Evolutionary conservation across 352 stramenopile genomes (phyloP).

Genomic region (Pythium rhizo-oryzae): DNA sequence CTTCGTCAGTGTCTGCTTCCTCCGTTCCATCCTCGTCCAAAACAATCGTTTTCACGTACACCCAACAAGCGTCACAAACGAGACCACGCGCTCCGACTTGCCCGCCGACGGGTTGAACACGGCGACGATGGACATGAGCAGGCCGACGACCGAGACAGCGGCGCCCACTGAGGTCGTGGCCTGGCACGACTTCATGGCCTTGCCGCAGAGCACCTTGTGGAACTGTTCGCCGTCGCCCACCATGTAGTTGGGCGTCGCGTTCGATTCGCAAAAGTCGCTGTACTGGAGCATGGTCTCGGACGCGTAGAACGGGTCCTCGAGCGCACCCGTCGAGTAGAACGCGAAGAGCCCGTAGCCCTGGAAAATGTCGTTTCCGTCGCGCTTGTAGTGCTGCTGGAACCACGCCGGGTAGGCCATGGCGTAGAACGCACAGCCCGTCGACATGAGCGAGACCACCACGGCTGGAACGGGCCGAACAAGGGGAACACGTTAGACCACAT

Average conservation of each 20-base stretch:
- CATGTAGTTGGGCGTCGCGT: conserved; percentile 80
- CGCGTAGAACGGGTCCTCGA: conserved; percentile 81
- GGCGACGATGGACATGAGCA: conserved; percentile 68
- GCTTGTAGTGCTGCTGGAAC: conserved; percentile 87
- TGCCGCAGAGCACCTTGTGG: conserved; percentile 68
- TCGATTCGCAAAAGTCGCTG: conserved; percentile 61
- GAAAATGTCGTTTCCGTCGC: conserved; percentile 70
- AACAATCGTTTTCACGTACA: conserved; percentile 47
- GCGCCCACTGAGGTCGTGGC: conserved; percentile 65
- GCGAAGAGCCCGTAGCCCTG: conserved; percentile 82
- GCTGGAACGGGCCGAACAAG: conserved; percentile 36
- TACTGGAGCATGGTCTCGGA: conserved; percentile 81
- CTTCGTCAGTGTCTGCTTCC: too few species aligned
- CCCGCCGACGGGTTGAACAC: conserved; percentile 79
- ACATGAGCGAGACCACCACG: conserved; percentile 77
- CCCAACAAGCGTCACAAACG: conserved; percentile 77
- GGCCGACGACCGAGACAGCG: conserved; percentile 56
- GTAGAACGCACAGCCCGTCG: conserved; percentile 77
- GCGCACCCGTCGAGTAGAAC: conserved; percentile 77
- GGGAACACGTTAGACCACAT: conserved; percentile 16
- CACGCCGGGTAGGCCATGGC: conserved; percentile 79
- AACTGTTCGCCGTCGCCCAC: conserved; percentile 76
- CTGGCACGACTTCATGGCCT: conserved; percentile 70
- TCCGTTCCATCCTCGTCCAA: neutral
- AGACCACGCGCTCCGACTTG: conserved; percentile 75